phyloP scores from a whole-genome alignment of 768 basidiomycete genomes.

The Serendipita vermifera region DNA sequence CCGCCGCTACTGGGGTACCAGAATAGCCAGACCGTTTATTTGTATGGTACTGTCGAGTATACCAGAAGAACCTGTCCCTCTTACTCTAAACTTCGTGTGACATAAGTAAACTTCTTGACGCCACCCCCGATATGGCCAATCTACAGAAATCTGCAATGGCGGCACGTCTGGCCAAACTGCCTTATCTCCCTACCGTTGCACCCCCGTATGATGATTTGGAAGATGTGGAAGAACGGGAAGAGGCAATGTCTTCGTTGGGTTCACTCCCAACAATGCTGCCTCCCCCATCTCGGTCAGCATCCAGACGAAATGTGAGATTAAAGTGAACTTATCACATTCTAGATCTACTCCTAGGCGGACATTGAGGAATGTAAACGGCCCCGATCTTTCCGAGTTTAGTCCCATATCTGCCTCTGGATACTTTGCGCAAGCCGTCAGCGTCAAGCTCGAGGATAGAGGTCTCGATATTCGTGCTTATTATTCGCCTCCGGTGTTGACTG shows the following conservation, averaged over 20 bases:
- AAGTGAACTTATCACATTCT: too few species aligned
- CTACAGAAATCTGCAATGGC: constrained; percentile 66
- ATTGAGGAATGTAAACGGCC: constrained; percentile 28
- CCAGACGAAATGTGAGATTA: constrained; percentile 15
- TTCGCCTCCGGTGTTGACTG: constrained; percentile 46
- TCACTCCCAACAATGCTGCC: constrained; percentile 48
- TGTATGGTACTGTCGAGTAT: too few species aligned
- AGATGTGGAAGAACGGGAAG: constrained; percentile 38
- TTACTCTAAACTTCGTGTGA: too few species aligned
- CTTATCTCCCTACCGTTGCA: constrained; percentile 33
- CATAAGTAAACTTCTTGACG: too few species aligned
- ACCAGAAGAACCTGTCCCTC: too few species aligned
- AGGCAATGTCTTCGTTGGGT: constrained; percentile 46
- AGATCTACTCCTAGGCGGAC: constrained; percentile 20
- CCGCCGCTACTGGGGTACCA: too few species aligned
- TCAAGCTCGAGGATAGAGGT: constrained; percentile 45
- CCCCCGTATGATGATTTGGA: constrained; percentile 21
- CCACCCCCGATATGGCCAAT: constrained; percentile 42
- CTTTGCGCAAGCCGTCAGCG: constrained; percentile 70
- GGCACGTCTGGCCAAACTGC: constrained; percentile 64
- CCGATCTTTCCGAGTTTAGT: constrained; percentile 36
- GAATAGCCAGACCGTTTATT: too few species aligned
- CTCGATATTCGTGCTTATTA: constrained; percentile 76
- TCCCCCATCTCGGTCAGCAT: constrained; percentile 13
- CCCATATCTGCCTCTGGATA: constrained; percentile 68